A percentile compares a stretch with the other conserved stretches of the same genome.
Conservation (phyloP, 148 eudicot species). For the Heliosperma pusillum region DNA sequence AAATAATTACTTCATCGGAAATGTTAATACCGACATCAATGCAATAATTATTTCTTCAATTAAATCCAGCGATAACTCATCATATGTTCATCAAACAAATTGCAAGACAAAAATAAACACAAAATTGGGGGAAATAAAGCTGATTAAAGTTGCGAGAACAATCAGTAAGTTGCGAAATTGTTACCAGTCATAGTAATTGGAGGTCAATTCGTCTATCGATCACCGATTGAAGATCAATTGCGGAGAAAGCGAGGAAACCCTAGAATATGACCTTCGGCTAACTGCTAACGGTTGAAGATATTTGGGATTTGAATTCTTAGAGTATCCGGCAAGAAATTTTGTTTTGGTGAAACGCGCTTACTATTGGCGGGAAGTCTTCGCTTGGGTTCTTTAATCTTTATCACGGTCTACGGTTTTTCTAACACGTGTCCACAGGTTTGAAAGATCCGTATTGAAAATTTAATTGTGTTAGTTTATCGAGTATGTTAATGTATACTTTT, state of each 20-base stretch:
- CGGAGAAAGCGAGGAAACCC: slow-evolving; percentile 1
- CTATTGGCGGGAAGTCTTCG: slow-evolving; percentile 11
- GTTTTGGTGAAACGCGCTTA: not conserved
- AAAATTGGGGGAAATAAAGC: not conserved
- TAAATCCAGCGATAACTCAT: slow-evolving; percentile 5
- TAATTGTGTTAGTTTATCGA: no score
- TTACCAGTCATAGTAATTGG: slow-evolving; percentile 11
- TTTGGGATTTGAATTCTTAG: not conserved
- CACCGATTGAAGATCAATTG: not conserved
- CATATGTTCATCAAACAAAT: slow-evolving; percentile 35
- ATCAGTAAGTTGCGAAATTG: not conserved
- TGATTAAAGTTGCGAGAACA: not conserved
- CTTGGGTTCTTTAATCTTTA: no score
- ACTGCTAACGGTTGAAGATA: not conserved
- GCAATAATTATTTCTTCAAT: not conserved
- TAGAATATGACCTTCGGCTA: not conserved
- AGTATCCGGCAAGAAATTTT: not conserved
- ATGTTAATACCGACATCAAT: not conserved
- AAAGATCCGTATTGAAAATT: no score
- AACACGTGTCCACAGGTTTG: no score
- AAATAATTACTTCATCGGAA: no score
- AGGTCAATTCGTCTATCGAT: not conserved
- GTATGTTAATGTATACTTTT: no score
- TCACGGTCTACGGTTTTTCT: no score
- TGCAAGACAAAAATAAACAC: not conserved